phyloP scores from a whole-genome alignment of 371 early-diverging fungal species.

The Batrachochytrium dendrobatidis region DNA sequence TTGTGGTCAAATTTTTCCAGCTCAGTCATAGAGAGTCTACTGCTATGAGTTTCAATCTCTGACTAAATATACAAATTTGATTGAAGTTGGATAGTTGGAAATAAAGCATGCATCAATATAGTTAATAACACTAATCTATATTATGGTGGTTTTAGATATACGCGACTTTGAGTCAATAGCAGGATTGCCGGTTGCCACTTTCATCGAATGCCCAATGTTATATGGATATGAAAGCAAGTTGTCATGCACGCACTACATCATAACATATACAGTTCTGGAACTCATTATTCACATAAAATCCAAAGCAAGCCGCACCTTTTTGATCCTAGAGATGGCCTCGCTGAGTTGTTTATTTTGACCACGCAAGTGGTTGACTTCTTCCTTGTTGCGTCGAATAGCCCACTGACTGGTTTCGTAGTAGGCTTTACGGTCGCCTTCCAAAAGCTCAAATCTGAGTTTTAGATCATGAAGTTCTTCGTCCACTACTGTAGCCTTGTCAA shows the following conservation, averaged over 20 bases:
- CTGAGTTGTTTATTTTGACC: constrained; percentile 43
- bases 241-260: too few species aligned
- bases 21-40: constrained; percentile 33
- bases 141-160: too few species aligned
- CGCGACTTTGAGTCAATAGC: too few species aligned
- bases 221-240: too few species aligned
- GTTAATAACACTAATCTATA: background rate
- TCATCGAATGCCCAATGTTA: background rate
- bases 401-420: constrained; percentile 53
- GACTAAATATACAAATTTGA: constrained; percentile 7
- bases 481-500: constrained; percentile 20
- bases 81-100: background rate
- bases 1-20: constrained; percentile 44
- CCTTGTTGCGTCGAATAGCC: constrained; percentile 51
- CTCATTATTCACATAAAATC: too few species aligned
- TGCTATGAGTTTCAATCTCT: constrained; percentile 29
- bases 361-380: constrained; percentile 39
- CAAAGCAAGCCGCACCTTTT: constrained; percentile 35
- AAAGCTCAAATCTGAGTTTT: constrained; percentile 49
- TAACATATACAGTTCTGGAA: too few species aligned
- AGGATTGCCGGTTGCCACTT: background rate
- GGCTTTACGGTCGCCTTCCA: constrained; percentile 54
- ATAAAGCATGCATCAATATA: too few species aligned
- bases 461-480: constrained; percentile 55
- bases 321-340: constrained; percentile 39